Conservation (phyloP, 2,329 filamentous ascomycete genomes). For the Colletotrichum brevisporum region DNA sequence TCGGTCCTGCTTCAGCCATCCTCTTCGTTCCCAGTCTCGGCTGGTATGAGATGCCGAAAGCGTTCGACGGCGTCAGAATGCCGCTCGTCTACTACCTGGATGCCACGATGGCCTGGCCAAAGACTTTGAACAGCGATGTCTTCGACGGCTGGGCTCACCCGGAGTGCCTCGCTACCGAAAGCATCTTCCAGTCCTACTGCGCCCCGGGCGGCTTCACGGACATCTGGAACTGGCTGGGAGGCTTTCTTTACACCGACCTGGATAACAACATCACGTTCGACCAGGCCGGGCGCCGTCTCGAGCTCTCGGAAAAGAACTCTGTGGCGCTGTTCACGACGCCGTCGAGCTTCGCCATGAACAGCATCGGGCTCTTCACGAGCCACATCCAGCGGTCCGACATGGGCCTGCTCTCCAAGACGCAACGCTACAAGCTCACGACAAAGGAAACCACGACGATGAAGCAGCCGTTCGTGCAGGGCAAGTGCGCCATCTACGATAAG, state of each 20-base stretch:
- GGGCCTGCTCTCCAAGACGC: neutral
- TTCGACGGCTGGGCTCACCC: neutral
- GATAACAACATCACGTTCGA: slow-evolving; percentile 15
- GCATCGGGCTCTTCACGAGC: slow-evolving; percentile 1
- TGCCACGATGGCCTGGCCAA: slow-evolving; percentile 11
- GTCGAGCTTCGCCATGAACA: slow-evolving; percentile 10
- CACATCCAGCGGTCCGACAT: slow-evolving; percentile 6
- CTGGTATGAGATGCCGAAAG: neutral
- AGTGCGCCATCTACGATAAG: slow-evolving; percentile 18
- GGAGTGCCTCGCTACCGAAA: neutral
- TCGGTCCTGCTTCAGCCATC: slow-evolving; percentile 32
- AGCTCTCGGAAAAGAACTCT: neutral
- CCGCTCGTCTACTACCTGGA: slow-evolving; percentile 8
- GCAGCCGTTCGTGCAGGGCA: slow-evolving; percentile 20
- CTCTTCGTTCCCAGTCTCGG: slow-evolving; percentile 29
- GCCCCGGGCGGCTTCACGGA: slow-evolving; percentile 14
- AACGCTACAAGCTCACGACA: slow-evolving; percentile 12
- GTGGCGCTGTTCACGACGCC: slow-evolving; percentile 8
- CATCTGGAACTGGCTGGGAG: slow-evolving; percentile 18
- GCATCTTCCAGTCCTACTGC: slow-evolving; percentile 12
- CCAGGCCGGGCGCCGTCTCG: slow-evolving; percentile 2
- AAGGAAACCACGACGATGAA: slow-evolving; percentile 2
- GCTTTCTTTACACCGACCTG: slow-evolving; percentile 13
- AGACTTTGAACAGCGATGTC: neutral
- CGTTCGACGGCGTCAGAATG: slow-evolving; percentile 18